Base-by-base conservation (phyloP, 2,329 filamentous ascomycete species). In the Peltaster fructicola region DNA sequence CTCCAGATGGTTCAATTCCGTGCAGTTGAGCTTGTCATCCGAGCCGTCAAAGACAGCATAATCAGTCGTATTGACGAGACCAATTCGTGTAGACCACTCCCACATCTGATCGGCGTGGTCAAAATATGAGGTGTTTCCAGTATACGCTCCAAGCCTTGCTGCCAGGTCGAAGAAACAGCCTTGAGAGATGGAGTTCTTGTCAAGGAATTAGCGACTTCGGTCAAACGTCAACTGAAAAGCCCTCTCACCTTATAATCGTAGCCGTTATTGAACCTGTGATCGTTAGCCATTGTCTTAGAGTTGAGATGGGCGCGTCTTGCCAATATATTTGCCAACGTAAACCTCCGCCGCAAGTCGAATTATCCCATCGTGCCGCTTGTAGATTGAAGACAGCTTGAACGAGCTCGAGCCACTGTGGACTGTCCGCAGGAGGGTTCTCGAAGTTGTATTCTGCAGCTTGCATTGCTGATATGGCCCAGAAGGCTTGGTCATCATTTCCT, bases 211-310 rank as follows among this genome's bases (percentile, higher is more conserved):
- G 17, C 8, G 29, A 66, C 52, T 79, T 78, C 53, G 73, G 77
- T 7, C 65, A 60, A 52, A 72, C 80, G 30, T 84, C 74, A 52
- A 85, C 8, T 22, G 44, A 82, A 66, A 33, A 71, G 71, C 40
- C 84, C 69, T n/a, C 71, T 65, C 54, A 88, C 85, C 41, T 61
- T 60, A 40, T 62, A 57, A 24, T 55, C 45, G 35, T 55, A 65
- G 6, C 60, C 60, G 20, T 47, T 51, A 36, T 61, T 61, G 44
- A 57, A 59, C 6, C 50, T n/a, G n/a, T n/a, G n/a, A n/a, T n/a
- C n/a, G n/a, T n/a, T n/a, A n/a, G n/a, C n/a, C n/a, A n/a, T n/a
- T n/a, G n/a, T n/a, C n/a, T n/a, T n/a, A n/a, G n/a, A n/a, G n/a
- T n/a, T n/a, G n/a, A n/a, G n/a, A n/a, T n/a, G n/a, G n/a, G n/a